A percentile compares a stretch with the other conserved stretches of the same genome.
Conservation (phyloP, 2,329 filamentous ascomycete species). For the Biscogniauxia marginata region DNA sequence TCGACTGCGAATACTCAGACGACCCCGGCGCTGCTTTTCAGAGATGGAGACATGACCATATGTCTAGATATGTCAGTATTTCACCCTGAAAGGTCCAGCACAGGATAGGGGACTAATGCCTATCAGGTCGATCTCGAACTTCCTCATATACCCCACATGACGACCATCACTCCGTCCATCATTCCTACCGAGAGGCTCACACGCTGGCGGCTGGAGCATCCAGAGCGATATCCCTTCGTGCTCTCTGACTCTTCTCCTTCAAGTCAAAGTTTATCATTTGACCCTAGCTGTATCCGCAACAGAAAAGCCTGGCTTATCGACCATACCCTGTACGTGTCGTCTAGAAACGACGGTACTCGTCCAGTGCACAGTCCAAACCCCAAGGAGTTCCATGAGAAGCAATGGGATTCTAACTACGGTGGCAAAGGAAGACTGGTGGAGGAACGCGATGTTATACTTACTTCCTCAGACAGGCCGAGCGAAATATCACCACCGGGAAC, state of each 20-base stretch:
- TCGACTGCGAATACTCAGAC: constrained; percentile 44
- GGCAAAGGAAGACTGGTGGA: constrained; percentile 34
- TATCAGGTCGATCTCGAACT: constrained; percentile 41
- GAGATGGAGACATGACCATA: constrained; percentile 45
- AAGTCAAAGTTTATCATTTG: constrained; percentile 22
- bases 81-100: not conserved
- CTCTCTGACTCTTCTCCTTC: constrained; percentile 39
- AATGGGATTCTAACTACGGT: constrained; percentile 35
- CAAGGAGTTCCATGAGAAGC: constrained; percentile 41
- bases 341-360: constrained; percentile 37
- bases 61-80: constrained; percentile 40
- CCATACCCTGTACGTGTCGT: constrained; percentile 42
- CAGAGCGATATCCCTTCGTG: constrained; percentile 39
- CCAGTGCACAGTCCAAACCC: constrained; percentile 38
- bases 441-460: constrained; percentile 31
- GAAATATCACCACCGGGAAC: constrained; percentile 17
- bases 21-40: constrained; percentile 46
- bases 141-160: constrained; percentile 47
- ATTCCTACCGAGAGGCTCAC: constrained; percentile 38
- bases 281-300: constrained; percentile 37
- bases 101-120: constrained; percentile 3
- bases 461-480: constrained; percentile 17
- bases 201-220: constrained; percentile 37
- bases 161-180: constrained; percentile 42
- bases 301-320: constrained; percentile 44